Conservation (phyloP, 2,329 filamentous ascomycete species). For the Neoscytalidium dimidiatum region DNA sequence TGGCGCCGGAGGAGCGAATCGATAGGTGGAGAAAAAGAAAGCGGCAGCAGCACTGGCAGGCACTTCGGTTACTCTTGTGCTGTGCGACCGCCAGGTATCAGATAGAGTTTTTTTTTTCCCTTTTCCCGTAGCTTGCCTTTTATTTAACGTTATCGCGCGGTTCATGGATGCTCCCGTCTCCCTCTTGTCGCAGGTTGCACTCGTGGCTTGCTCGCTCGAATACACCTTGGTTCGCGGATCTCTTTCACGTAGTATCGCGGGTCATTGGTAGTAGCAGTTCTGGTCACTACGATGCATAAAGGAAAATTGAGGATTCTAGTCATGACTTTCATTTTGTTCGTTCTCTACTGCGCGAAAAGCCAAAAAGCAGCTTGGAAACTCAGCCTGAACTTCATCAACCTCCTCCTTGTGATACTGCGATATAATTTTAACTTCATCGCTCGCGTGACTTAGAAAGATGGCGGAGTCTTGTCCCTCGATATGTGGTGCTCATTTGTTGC, state of each 20-base stretch:
- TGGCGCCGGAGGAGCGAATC: not conserved
- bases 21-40: not conserved
- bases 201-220: no score
- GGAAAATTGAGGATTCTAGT: no score
- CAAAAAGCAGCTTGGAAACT: not conserved
- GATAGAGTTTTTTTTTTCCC: not conserved
- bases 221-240: not conserved
- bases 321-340: slow-evolving; percentile 5
- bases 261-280: not conserved
- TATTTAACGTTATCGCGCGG: not conserved
- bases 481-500: not conserved
- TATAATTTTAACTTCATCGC: no score
- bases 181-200: no score
- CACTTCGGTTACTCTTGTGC: not conserved
- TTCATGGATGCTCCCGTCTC: not conserved
- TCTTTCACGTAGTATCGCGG: no score
- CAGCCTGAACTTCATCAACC: no score
- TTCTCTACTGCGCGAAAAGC: not conserved
- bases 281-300: not conserved
- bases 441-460: not conserved
- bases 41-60: no score
- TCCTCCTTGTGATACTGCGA: no score
- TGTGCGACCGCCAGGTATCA: slow-evolving; percentile 1
- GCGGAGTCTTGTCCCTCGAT: not conserved
- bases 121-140: no score